phyloP scores from a whole-genome alignment of 2,329 filamentous ascomycete species.

The Grosmannia huntii region DNA sequence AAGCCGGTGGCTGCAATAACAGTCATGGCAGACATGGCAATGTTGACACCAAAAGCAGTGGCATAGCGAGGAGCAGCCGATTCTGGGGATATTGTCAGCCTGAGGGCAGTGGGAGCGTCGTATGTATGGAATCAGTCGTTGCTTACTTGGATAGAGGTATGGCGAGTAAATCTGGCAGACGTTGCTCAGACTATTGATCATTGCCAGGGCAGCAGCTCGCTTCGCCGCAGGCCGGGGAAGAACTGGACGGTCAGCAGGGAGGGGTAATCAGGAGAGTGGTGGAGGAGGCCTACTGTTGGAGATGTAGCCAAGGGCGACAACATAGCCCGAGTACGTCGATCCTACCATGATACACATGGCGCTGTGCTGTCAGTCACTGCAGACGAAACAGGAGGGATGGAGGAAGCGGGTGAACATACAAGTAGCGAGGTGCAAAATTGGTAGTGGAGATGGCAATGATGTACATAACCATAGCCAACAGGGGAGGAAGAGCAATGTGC shows the following conservation, averaged over 20 bases:
- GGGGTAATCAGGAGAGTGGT: not conserved
- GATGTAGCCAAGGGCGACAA: conserved; percentile 1
- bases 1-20: not conserved
- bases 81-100: too few species aligned
- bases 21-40: not conserved
- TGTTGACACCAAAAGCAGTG: not conserved
- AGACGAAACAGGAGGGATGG: not conserved
- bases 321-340: not conserved
- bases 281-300: not conserved
- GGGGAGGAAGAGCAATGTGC: not conserved
- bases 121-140: too few species aligned
- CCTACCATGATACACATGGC: conserved; percentile 1
- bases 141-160: not conserved
- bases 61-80: not conserved
- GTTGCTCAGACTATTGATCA: not conserved
- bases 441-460: not conserved
- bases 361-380: not conserved
- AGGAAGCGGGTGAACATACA: not conserved
- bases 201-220: not conserved
- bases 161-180: not conserved
- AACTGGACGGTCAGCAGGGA: not conserved
- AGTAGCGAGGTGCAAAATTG: not conserved
- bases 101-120: too few species aligned
- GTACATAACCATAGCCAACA: not conserved
- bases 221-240: not conserved